A percentile compares a stretch with the other conserved stretches of the same genome.
These are phyloP conservation scores for Volutella citrinella DNA, from an alignment of 2,329 filamentous ascomycete genomes.

Conservation along the genomic window DNA sequence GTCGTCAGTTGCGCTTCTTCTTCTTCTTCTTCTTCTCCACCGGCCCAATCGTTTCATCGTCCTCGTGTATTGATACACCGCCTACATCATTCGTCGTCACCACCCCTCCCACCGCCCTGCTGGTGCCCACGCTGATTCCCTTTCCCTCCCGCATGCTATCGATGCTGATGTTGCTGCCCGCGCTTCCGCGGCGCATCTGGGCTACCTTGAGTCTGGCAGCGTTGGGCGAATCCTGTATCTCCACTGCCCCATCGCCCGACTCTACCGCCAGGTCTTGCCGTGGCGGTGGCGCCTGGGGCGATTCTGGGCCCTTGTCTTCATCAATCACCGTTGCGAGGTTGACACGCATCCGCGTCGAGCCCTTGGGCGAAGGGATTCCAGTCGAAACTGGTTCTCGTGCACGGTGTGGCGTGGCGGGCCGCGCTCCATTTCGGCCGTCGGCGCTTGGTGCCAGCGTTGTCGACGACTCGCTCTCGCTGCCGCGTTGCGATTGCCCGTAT, in stretches of 20 bases:
- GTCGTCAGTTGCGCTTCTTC: too few relatives aligned
- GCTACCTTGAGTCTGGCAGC: constrained; percentile 12
- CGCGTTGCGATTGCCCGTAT: constrained; percentile 23
- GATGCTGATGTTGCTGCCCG: constrained; percentile 36
- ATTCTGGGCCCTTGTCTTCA: constrained; percentile 14
- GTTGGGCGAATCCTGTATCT: constrained; percentile 15
- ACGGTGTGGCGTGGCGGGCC: constrained; percentile 20
- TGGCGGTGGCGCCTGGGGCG: constrained; percentile 10
- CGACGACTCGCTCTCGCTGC: constrained; percentile 37
- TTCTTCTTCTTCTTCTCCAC: constrained; percentile 17
- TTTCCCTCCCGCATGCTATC: constrained; percentile 36
- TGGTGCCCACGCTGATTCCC: constrained; percentile 39
- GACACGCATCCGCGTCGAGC: constrained; percentile 13
- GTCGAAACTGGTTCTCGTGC: constrained; percentile 25
- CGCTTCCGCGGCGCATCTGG: constrained; percentile 23
- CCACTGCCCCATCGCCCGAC: constrained; percentile 11
- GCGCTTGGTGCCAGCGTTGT: constrained; percentile 24
- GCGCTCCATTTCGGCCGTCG: constrained; percentile 12
- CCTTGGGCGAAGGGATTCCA: constrained; percentile 16
- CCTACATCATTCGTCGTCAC: constrained; percentile 29
- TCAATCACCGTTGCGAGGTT: constrained; percentile 13
- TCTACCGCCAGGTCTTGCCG: constrained; percentile 10
- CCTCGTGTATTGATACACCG: constrained; percentile 11
- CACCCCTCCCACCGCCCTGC: constrained; percentile 33
- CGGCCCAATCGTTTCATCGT: constrained; percentile 13